Base-by-base conservation (phyloP, 768 basidiomycete genomes). In the Brasilioporus rufonigricans region DNA sequence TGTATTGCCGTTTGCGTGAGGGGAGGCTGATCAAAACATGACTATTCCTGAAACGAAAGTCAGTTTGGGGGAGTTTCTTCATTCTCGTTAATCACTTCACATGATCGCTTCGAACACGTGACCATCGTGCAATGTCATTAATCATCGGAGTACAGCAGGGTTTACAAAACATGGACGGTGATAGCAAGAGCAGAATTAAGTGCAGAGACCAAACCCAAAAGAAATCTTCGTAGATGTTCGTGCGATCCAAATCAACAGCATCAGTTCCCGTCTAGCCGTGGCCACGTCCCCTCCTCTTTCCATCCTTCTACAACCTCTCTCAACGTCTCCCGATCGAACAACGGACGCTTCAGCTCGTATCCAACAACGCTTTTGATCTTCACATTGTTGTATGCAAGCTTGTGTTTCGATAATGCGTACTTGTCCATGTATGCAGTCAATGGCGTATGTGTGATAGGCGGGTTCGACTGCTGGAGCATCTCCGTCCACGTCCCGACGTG, bases 401-500 rank as follows among this genome's bases (percentile, higher is more conserved):
- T 73, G 66, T 85, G 87, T 66, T 89, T 89, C 52, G 82, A 80
- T 58, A 93, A 74, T 38, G 81, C 74, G 67, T 82, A 86, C 52
- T 80, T 80, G 69, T 90, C 87, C 83, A 91, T 86, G 69, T 92
- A 94, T 1, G 90, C 87, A 19, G 77, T 82, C 57, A 93, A 71
- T 1, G 87, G 89, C 0, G 87, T 84, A 55, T 87, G 85, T 13
- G 79, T 75, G 53, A 91, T 77, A 3, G 87, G 86, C 24, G 89
- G 89, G 36, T 82, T 79, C 33, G 91, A 87, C 44, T 73, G 82
- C 21, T 73, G 72, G 61, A 91, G 79, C 86, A 94, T 91, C 66
- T 89, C 79, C 9, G 85, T 89, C 92, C 92, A 94, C 12, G 81
- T 84, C 49, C 80, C 76, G 31, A 91, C 87, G 64, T 94, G 91